A percentile compares a stretch with the other conserved stretches of the same genome.
phyloP scores from a whole-genome alignment of 1,284 basidiomycete genomes.

The Rhodotorula sp. region DNA sequence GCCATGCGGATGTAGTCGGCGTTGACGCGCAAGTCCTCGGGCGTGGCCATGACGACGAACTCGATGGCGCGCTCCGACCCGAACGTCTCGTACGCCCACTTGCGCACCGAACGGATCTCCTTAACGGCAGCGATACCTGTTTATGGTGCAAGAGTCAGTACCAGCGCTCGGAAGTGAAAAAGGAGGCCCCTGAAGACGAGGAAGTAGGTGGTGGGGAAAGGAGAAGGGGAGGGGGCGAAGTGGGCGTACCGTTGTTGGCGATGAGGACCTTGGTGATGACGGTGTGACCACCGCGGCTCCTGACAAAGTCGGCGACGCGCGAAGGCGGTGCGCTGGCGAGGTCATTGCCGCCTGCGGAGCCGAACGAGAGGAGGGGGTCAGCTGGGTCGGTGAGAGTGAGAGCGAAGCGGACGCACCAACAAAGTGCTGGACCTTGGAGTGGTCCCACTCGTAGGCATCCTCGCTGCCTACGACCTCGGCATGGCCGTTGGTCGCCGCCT shows the following conservation, averaged over 20 bases:
- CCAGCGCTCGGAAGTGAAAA: neutral
- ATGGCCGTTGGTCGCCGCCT: neutral
- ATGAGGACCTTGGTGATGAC: slow-evolving; percentile 99
- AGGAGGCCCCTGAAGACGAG: no score
- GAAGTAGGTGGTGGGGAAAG: neutral
- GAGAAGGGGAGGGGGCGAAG: slow-evolving; percentile 48
- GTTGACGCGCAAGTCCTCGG: slow-evolving; percentile 92
- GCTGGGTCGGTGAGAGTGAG: neutral
- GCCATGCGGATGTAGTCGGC: slow-evolving; percentile 99
- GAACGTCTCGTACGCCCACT: slow-evolving; percentile 99
- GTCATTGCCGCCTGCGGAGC: slow-evolving; percentile 77
- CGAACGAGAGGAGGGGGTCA: neutral
- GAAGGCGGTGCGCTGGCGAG: slow-evolving; percentile 78
- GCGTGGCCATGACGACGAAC: slow-evolving; percentile 99
- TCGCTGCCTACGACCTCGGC: slow-evolving; percentile 5
- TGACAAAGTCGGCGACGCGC: slow-evolving; percentile 87
- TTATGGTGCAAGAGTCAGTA: no score
- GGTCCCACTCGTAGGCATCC: slow-evolving; percentile 46
- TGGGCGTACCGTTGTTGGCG: slow-evolving; percentile 75
- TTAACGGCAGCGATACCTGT: slow-evolving; percentile 96
- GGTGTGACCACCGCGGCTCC: slow-evolving; percentile 88
- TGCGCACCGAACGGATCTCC: slow-evolving; percentile 96
- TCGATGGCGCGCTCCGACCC: slow-evolving; percentile 94
- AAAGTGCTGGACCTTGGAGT: slow-evolving; percentile 75
- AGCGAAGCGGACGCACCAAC: slow-evolving; percentile 61